Percentiles rank a stretch among this genome's conserved stretches.
Evolutionary conservation across 129 eudicot genomes (phyloP).

Genomic region (Mikania micrantha): DNA sequence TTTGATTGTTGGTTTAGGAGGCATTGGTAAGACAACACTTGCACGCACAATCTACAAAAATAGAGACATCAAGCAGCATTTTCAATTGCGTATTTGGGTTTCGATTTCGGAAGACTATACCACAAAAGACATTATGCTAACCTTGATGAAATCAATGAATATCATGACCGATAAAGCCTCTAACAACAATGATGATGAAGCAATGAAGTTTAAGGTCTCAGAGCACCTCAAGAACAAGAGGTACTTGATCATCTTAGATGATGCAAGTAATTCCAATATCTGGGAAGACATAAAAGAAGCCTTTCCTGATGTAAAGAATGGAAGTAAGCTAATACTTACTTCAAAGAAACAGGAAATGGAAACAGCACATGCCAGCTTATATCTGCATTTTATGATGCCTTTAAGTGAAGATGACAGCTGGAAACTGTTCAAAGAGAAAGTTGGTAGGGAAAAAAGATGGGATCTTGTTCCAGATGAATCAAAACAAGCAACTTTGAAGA

Average conservation of each 20-base stretch:
- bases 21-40: conserved; percentile 45
- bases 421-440: conserved; percentile 17
- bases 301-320: conserved; percentile 23
- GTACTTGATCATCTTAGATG: conserved; percentile 29
- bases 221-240: conserved; percentile 11
- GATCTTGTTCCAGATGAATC: not conserved
- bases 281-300: conserved; percentile 13
- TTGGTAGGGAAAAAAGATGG: conserved; percentile 6
- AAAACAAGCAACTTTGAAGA: conserved; percentile 6
- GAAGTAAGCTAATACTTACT: conserved; percentile 29
- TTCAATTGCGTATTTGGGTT: conserved; percentile 37
- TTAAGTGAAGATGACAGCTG: conserved; percentile 22
- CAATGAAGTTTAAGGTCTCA: conserved; percentile 12
- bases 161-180: conserved; percentile 9
- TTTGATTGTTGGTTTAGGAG: conserved; percentile 29
- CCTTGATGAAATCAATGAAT: conserved; percentile 20
- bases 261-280: not conserved
- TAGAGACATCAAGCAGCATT: conserved; percentile 23
- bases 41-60: conserved; percentile 32
- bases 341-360: not conserved
- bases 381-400: conserved; percentile 13
- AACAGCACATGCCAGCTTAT: not conserved
- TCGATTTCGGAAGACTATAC: conserved; percentile 17
- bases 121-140: conserved; percentile 14
- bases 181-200: conserved; percentile 10